These are phyloP conservation scores for Sordariomycetes sp. DNA, from an alignment of 2,329 filamentous ascomycete species.

Conservation along the genomic window DNA sequence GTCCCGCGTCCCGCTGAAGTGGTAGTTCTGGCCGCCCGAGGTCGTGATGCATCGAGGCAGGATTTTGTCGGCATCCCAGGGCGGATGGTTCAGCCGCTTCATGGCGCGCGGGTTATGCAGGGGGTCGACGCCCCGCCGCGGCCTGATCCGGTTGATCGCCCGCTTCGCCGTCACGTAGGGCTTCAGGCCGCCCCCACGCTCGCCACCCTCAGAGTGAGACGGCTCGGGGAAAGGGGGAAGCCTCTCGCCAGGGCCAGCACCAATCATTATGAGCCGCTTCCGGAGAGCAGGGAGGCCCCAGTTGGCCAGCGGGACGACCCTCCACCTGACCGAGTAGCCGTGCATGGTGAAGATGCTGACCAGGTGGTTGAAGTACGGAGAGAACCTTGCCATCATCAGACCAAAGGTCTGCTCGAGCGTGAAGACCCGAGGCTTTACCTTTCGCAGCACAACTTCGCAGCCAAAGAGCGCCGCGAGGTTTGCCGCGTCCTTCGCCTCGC, in stretches of 20 bases:
- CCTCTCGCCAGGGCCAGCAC: constrained; percentile 55
- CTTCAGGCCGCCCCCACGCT: constrained; percentile 18
- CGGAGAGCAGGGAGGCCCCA: constrained; percentile 41
- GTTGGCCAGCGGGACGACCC: constrained; percentile 38
- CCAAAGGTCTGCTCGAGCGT: constrained; percentile 76
- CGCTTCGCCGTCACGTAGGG: constrained; percentile 32
- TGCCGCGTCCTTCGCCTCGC: constrained; percentile 57
- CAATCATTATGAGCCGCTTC: constrained; percentile 44
- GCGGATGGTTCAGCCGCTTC: constrained; percentile 15
- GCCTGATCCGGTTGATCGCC: constrained; percentile 24
- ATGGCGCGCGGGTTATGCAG: constrained; percentile 26
- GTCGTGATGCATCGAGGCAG: constrained; percentile 54
- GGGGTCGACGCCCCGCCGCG: constrained; percentile 14
- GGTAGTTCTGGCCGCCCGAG: constrained; percentile 49
- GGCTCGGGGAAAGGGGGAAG: constrained; percentile 55
- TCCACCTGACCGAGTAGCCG: constrained; percentile 64
- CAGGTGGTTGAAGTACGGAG: constrained; percentile 45
- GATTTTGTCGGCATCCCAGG: constrained; percentile 34
- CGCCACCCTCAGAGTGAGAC: constrained; percentile 41
- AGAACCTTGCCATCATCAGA: constrained; percentile 41
- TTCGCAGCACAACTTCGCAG: constrained; percentile 43
- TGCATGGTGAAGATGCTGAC: constrained; percentile 52
- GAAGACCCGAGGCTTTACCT: constrained; percentile 53
- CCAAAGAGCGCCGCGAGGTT: constrained; percentile 53
- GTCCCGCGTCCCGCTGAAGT: constrained; percentile 51